Evolutionary conservation across 345 rosid genomes (phyloP), one percentile per base, ranked within the genome.

Genomic region (Rhodomyrtus tomentosa): DNA sequence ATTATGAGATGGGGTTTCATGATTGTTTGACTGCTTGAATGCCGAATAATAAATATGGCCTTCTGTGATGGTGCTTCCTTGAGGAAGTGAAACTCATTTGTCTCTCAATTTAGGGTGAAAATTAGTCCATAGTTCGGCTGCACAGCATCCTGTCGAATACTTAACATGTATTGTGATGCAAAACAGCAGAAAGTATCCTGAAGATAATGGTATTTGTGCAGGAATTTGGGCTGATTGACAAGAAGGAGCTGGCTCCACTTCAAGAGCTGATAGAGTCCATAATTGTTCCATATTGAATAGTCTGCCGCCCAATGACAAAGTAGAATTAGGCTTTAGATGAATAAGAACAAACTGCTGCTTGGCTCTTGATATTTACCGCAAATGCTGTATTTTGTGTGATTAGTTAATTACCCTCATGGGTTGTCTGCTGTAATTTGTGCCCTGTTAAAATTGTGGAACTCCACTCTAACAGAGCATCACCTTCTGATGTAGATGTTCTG

Each of bases 181-280:
- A 16, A 48, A 52, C 24, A 51, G 25, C 6, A 7, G 45, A 27
- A 36, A 50, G 83, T 12, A 50, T 50, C 55, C 51, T 62, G 54
- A 38, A 32, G 76, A 82, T 81, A 81, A 50, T 81, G 83, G 25
- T 81, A 25, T 3, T 51, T 51, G 54, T 36, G 56, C 94, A 97
- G 99, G 99, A 97, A 88, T 97, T 97, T 87, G 96, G 95, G 85
- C 91, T 97, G 82, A 93, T 97, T 16, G 99, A 97, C 91, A 97
- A 94, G 95, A 95, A 94, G 92, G 99, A 97, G 91, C 98, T 97
- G 4, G 99, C 96, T 3, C 99, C 99, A 20, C 95, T 97, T 54
- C 99, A 97, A 79, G 99, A 97, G 84, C 98, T 97, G 86, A 90
- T 97, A 86, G 99, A 97, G 36, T 95, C 99, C 85, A 95, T 96